phyloP scores from a whole-genome alignment of 345 rosid species.

The Gossypium mustelinum region DNA sequence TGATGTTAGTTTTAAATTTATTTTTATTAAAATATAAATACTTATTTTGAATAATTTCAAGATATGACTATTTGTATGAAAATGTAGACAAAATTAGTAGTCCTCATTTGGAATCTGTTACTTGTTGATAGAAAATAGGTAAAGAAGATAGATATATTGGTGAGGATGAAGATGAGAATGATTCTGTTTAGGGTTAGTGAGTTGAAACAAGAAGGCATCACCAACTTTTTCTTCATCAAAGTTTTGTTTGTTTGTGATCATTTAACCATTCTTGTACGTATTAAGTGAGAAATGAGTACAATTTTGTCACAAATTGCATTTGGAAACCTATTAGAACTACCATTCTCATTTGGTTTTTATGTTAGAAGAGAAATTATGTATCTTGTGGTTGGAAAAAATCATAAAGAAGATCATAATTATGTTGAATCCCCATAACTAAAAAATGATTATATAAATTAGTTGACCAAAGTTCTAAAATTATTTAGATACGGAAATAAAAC shows the following conservation, averaged over 20 bases:
- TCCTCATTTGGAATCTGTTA: neutral
- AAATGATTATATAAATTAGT: too few relatives aligned
- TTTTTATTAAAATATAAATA: too few relatives aligned
- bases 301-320: constrained; percentile 3
- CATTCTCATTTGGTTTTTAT: neutral
- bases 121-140: neutral
- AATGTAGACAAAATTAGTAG: too few relatives aligned
- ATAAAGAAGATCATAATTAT: too few relatives aligned
- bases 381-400: too few relatives aligned
- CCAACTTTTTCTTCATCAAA: neutral
- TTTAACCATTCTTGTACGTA: neutral
- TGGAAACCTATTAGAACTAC: neutral
- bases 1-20: too few relatives aligned
- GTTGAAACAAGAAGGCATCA: neutral
- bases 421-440: too few relatives aligned
- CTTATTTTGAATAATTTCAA: too few relatives aligned
- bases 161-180: neutral
- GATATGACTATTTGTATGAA: too few relatives aligned
- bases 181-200: neutral
- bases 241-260: constrained; percentile 5
- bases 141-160: neutral
- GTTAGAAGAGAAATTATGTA: neutral
- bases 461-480: too few relatives aligned
- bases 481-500: too few relatives aligned
- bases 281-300: constrained; percentile 3